Percentiles rank a stretch among this genome's conserved stretches.
These are phyloP conservation scores for Suhomyces emberorum DNA, from an alignment of 805 yeast species.

Conservation along the genomic window DNA sequence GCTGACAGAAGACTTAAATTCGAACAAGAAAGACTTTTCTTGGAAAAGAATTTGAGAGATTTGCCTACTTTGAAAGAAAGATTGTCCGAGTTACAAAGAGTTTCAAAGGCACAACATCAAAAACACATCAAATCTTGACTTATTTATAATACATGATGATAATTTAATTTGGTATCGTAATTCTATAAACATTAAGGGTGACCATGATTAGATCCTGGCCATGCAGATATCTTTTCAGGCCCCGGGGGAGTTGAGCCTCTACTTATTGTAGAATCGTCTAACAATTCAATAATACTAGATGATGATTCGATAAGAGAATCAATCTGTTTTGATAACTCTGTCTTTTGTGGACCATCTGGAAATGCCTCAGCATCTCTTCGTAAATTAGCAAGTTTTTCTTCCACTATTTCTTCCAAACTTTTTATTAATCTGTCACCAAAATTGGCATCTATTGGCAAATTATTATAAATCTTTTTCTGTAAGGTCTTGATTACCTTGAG, in stretches of 20 bases:
- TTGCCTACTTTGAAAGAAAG: conserved; percentile 66
- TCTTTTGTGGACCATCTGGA: conserved; percentile 14
- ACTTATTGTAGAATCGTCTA: conserved; percentile 17
- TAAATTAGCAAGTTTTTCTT: conserved; percentile 22
- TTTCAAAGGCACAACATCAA: conserved; percentile 40
- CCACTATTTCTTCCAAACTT: conserved; percentile 31
- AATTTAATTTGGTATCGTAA: too few relatives aligned
- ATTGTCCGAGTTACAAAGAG: conserved; percentile 59
- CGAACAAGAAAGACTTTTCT: conserved; percentile 71
- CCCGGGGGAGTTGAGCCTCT: conserved; percentile 26
- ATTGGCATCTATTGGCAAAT: conserved; percentile 50
- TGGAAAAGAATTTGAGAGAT: conserved; percentile 70
- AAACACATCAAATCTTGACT: conserved; percentile 2
- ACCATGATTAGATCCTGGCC: conserved; percentile 71
- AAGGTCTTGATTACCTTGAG: conserved; percentile 43
- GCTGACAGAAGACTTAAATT: conserved; percentile 68
- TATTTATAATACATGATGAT: not conserved
- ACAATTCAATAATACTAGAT: conserved; percentile 13
- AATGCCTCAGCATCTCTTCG: conserved; percentile 19
- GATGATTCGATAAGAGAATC: conserved; percentile 10
- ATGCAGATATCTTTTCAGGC: conserved; percentile 45
- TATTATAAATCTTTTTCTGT: conserved; percentile 38
- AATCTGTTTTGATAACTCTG: conserved; percentile 15
- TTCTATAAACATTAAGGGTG: conserved; percentile 42
- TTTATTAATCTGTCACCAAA: conserved; percentile 45